Evolutionary conservation across 1,284 basidiomycete genomes (phyloP).

Genomic region (Malassezia sympodialis): DNA sequence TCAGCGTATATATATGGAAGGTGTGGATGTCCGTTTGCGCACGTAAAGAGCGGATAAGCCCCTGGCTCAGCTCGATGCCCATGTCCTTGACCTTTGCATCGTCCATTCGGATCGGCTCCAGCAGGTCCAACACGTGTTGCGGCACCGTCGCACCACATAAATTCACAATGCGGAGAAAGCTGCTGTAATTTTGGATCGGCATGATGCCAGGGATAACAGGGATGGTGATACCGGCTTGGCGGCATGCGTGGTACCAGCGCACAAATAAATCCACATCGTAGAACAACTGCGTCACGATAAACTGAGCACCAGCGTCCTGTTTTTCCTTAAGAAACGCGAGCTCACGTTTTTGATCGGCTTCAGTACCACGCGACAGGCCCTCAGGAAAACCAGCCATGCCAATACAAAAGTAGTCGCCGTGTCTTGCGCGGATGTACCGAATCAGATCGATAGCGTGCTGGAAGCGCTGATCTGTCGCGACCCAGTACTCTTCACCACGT

Average conservation of each 20-base stretch:
- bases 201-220: conserved; percentile 93
- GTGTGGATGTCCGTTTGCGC: conserved; percentile 61
- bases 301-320: conserved; percentile 87
- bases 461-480: conserved; percentile 73
- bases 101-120: conserved; percentile 64
- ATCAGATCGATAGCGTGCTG: conserved; percentile 81
- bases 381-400: conserved; percentile 92
- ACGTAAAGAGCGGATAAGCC: conserved; percentile 60
- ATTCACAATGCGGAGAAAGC: conserved; percentile 81
- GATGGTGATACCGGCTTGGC: conserved; percentile 63
- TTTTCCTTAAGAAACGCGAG: conserved; percentile 72
- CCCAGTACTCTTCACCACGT: conserved; percentile 82
- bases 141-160: conserved; percentile 77
- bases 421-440: conserved; percentile 75
- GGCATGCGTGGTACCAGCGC: conserved; percentile 27
- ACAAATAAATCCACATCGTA: conserved; percentile 66
- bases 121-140: conserved; percentile 57
- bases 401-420: conserved; percentile 77
- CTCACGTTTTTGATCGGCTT: conserved; percentile 56
- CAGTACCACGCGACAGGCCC: conserved; percentile 56
- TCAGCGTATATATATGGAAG: conserved; percentile 92
- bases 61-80: conserved; percentile 55
- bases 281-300: conserved; percentile 93
- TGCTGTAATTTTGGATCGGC: conserved; percentile 93
- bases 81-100: conserved; percentile 84